A percentile compares a stretch with the other conserved stretches of the same genome.
Conservation (phyloP, 805 yeast species). For the Yarrowia phangngaensis region DNA sequence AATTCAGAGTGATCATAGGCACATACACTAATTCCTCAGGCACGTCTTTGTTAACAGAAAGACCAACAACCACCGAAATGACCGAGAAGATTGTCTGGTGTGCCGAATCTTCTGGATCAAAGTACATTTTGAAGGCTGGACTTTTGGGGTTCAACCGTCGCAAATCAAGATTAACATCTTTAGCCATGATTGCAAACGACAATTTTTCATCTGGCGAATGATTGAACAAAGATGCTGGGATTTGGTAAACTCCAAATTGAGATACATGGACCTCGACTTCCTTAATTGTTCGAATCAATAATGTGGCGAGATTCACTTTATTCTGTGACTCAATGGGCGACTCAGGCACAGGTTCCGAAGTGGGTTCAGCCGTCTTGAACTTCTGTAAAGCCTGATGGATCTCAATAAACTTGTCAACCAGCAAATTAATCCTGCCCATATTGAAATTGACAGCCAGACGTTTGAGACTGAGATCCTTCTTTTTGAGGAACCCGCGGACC, state of each 20-base stretch:
- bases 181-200: constrained; percentile 35
- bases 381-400: constrained; percentile 30
- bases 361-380: constrained; percentile 5
- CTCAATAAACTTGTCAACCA: constrained; percentile 31
- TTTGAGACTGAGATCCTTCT: constrained; percentile 36
- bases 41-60: constrained; percentile 33
- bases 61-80: constrained; percentile 39
- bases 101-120: constrained; percentile 39
- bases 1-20: constrained; percentile 40
- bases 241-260: constrained; percentile 36
- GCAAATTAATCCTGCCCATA: constrained; percentile 35
- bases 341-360: not conserved
- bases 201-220: constrained; percentile 27
- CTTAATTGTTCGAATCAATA: constrained; percentile 38
- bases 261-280: constrained; percentile 40
- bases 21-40: constrained; percentile 41
- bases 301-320: constrained; percentile 34
- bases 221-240: constrained; percentile 31
- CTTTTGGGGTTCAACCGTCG: constrained; percentile 42
- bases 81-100: constrained; percentile 42
- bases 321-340: constrained; percentile 28
- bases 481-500: constrained; percentile 37
- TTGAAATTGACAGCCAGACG: constrained; percentile 37
- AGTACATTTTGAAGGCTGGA: constrained; percentile 43
- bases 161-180: constrained; percentile 40